Conservation (phyloP, 306 rosid genomes). For the Dryas octopetala region DNA sequence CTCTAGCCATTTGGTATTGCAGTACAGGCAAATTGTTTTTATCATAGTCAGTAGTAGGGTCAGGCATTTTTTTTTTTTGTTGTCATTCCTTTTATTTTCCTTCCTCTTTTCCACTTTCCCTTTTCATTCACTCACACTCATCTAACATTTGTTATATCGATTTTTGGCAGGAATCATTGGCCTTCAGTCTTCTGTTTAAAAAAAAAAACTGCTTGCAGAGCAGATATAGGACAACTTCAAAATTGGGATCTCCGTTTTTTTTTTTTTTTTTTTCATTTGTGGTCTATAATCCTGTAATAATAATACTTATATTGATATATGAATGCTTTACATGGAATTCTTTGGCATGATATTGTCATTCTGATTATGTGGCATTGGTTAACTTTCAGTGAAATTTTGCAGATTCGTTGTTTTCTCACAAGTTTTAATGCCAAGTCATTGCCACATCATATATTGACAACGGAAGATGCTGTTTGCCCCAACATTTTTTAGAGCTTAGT, state of each 20-base stretch:
- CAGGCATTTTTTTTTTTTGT: neutral
- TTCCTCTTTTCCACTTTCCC: neutral
- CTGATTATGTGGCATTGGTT: too few relatives aligned
- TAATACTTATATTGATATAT: neutral
- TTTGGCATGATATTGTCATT: too few relatives aligned
- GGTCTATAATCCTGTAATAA: neutral
- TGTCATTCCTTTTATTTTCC: neutral
- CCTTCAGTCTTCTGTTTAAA: slow-evolving; percentile 64
- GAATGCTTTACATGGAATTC: neutral
- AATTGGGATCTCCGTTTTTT: neutral
- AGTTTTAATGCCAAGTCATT: too few relatives aligned
- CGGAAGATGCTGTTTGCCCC: too few relatives aligned
- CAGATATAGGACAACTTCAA: neutral
- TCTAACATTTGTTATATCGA: slow-evolving; percentile 18
- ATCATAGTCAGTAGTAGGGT: neutral
- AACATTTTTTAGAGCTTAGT: too few relatives aligned
- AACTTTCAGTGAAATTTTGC: too few relatives aligned
- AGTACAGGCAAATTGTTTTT: slow-evolving; percentile 6
- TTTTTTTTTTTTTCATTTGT: neutral
- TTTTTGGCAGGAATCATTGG: slow-evolving; percentile 73
- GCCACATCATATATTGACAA: too few relatives aligned
- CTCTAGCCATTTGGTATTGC: slow-evolving; percentile 16
- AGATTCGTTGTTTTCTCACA: too few relatives aligned
- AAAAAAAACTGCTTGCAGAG: neutral
- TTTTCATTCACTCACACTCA: neutral